These are phyloP conservation scores for Linnemannia elongata DNA, from an alignment of 192 early-diverging fungal genomes.

Conservation along the genomic window DNA sequence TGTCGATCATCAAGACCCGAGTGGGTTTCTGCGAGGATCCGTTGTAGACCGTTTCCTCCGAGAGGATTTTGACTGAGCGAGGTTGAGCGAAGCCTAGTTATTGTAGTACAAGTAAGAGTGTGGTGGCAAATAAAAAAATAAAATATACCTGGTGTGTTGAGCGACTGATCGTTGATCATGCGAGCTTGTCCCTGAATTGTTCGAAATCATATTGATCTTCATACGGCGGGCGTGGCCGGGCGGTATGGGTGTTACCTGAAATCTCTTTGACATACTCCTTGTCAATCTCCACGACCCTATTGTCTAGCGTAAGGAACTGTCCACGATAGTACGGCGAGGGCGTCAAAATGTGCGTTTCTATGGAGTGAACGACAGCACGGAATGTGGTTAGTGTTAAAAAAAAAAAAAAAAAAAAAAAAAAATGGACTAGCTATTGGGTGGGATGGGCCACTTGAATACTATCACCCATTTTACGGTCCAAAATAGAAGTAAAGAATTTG, in stretches of 20 bases:
- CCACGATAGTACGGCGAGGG: constrained; percentile 69
- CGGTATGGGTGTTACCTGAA: constrained; percentile 50
- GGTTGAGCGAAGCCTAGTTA: constrained; percentile 58
- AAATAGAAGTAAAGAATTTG: not conserved
- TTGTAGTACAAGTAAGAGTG: not conserved
- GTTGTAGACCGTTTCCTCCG: constrained; percentile 66
- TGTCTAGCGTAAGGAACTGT: constrained; percentile 62
- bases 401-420: constrained; percentile 3
- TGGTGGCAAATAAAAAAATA: not conserved
- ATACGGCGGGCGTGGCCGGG: not conserved
- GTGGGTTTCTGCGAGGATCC: constrained; percentile 57
- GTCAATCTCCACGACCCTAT: constrained; percentile 65
- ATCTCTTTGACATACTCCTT: constrained; percentile 58
- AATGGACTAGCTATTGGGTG: not conserved
- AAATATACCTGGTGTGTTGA: not conserved
- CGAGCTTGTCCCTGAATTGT: not conserved
- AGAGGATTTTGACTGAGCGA: constrained; percentile 58
- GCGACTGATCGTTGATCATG: not conserved
- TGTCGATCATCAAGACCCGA: constrained; percentile 59
- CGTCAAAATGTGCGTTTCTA: constrained; percentile 68
- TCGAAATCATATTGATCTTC: not conserved
- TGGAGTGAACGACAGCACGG: not conserved
- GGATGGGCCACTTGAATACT: not conserved
- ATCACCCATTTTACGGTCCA: not conserved
- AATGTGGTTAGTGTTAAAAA: not conserved